Base-by-base conservation (phyloP, 139 green algal genomes). In the Limnomonas spitsbergensis region DNA sequence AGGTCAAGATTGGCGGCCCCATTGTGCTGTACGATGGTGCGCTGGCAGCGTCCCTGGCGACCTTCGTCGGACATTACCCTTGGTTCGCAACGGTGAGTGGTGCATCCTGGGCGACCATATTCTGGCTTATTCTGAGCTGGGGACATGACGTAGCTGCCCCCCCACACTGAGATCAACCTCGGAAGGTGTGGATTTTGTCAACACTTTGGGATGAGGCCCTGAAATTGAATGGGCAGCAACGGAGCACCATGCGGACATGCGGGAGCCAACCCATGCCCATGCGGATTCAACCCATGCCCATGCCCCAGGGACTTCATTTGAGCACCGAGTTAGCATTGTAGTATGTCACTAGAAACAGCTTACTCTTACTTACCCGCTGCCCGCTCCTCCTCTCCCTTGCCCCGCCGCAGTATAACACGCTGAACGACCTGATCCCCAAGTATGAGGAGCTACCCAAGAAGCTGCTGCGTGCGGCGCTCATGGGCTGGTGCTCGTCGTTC, bases 1-100 rank as follows among this genome's bases (percentile, higher is more conserved):
- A 98, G 85, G 80, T 98, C 9, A 77, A 80, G 26, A 80, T 81
- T 42, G 84, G 87, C 40, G 94, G 94, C 40, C 85, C 89, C 20
- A 81, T 80, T 1, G 94, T 98, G 82, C 82, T 98, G 39, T 98
- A 93, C 77, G 89, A 97, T 75, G 93, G 94, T 35, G 91, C 91
- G 0, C 79, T 97, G 73, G 94, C 93, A 1, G 90, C 91, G 27
- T 92, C 89, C 1, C 88, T 85, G 24, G 94, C 94, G 72, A 98
- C 90, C 73, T 95, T 93, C 80, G 94, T 95, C 38, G 94, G 94
- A 2, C 92, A 98, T 85, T 97, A 95, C 83, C 94, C 94, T 53
- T 98, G 94, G 94, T 97, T 94, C 73, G 84, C 85, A 27, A 82
- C 76, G 38, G n/a, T 79, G 37, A 75, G 34, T 42, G 26, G 6